phyloP scores from a whole-genome alignment of 192 early-diverging fungal genomes.

The Mortierella hygrophila region DNA sequence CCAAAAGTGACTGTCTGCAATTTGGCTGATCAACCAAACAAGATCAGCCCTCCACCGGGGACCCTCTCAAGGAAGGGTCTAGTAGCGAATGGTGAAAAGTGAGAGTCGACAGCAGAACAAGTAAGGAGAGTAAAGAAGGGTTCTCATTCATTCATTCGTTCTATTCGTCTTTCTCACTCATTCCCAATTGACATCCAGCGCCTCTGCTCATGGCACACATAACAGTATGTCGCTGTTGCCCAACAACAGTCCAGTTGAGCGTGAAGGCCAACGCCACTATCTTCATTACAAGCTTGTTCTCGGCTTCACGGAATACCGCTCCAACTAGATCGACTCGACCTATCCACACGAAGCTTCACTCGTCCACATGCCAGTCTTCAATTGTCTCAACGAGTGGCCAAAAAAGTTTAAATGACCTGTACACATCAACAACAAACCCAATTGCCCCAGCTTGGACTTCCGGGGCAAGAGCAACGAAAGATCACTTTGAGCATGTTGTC shows the following conservation, averaged over 20 bases:
- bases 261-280: not conserved
- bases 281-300: not conserved
- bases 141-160: no score
- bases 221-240: not conserved
- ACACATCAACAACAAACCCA: not conserved
- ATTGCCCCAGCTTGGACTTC: not conserved
- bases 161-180: not conserved
- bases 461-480: not conserved
- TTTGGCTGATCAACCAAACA: no score
- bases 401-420: not conserved
- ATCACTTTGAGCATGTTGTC: not conserved
- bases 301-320: not conserved
- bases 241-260: constrained; percentile 1
- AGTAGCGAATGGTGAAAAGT: no score
- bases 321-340: not conserved
- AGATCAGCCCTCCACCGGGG: no score
- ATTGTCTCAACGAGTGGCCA: not conserved
- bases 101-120: no score
- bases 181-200: not conserved
- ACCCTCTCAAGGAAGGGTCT: no score
- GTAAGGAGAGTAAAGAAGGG: no score
- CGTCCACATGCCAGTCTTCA: not conserved
- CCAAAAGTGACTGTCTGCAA: no score
- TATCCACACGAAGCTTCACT: not conserved
- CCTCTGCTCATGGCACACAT: not conserved